These are phyloP conservation scores for Curvularia hawaiiensis DNA, from an alignment of 2,329 filamentous ascomycete genomes.

Conservation along the genomic window DNA sequence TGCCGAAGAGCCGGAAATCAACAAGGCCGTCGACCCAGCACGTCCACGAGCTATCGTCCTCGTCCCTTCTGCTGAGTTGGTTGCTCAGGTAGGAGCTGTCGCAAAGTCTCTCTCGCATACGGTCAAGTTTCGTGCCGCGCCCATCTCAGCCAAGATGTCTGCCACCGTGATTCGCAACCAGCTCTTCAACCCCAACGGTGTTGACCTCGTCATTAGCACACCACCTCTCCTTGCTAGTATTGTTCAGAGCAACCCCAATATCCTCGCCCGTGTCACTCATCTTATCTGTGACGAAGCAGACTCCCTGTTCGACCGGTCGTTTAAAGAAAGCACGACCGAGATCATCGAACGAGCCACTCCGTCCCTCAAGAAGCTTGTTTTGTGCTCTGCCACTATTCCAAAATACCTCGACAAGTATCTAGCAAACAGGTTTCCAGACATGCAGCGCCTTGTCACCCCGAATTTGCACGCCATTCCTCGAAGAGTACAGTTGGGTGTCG, in stretches of 20 bases:
- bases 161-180: conserved; percentile 81
- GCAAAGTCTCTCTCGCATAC: conserved; percentile 83
- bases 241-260: conserved; percentile 85
- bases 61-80: conserved; percentile 90
- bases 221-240: conserved; percentile 90
- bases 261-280: conserved; percentile 88
- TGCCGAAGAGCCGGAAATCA: conserved; percentile 61
- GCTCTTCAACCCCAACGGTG: conserved; percentile 78
- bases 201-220: conserved; percentile 86
- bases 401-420: conserved; percentile 85
- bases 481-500: conserved; percentile 88
- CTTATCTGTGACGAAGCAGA: conserved; percentile 95
- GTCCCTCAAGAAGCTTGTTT: conserved; percentile 81
- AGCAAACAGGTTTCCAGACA: conserved; percentile 79
- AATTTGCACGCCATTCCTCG: conserved; percentile 96
- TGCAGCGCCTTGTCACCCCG: conserved; percentile 86
- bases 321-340: conserved; percentile 78
- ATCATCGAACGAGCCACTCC: conserved; percentile 83
- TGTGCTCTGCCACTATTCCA: conserved; percentile 97
- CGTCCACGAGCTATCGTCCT: conserved; percentile 84
- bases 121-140: conserved; percentile 83
- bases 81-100: conserved; percentile 81
- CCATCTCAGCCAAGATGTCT: conserved; percentile 78
- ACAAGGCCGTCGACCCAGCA: conserved; percentile 70
- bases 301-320: conserved; percentile 91